Evolutionary conservation across 306 rosid species (phyloP), one percentile per base, ranked within the genome.

Genomic region (Betula pendula): DNA sequence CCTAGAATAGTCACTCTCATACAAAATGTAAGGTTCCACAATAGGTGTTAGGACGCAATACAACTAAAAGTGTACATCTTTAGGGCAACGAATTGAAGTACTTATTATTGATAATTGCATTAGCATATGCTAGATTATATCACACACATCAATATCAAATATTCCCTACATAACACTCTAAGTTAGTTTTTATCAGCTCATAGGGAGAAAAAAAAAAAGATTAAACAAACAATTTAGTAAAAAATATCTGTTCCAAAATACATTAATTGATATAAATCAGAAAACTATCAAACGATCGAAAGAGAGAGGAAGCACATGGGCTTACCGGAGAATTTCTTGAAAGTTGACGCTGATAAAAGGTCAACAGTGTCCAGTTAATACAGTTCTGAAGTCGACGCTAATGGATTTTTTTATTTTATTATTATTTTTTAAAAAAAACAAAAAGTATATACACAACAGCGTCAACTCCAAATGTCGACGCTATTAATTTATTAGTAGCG

Each of bases 251-350:
- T 31, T 20, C 62, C 68, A 48, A 67, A 81, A 44, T 62, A n/a
- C 62, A 70, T 33, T 74, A 38, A 14, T 6, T 9, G 76, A 51
- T 71, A 76, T 62, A 31, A 7, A 62, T 42, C 22, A 25, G 8
- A 65, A n/a, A 50, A 15, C 66, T 63, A 48, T 8, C 14, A 22
- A 43, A 71, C 7, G n/a, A n/a, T n/a, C n/a, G 45, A 42, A 14
- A 70, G 16, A 16, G 33, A n/a, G 53, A 56, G 74, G 73, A 86
- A 79, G 70, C 47, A 75, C 42, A 48, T 58, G 75, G 40, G 79
- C 85, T 87, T 83, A 88, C 88, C 56, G 27, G 83, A 73, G 81
- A 73, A 52, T 69, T 27, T 74, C 69, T n/a, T n/a, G n/a, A n/a
- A n/a, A n/a, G n/a, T n/a, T n/a, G n/a, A n/a, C n/a, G n/a, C n/a